Conservation (phyloP, 2,329 filamentous ascomycete genomes). For the Monosporascus sp. region DNA sequence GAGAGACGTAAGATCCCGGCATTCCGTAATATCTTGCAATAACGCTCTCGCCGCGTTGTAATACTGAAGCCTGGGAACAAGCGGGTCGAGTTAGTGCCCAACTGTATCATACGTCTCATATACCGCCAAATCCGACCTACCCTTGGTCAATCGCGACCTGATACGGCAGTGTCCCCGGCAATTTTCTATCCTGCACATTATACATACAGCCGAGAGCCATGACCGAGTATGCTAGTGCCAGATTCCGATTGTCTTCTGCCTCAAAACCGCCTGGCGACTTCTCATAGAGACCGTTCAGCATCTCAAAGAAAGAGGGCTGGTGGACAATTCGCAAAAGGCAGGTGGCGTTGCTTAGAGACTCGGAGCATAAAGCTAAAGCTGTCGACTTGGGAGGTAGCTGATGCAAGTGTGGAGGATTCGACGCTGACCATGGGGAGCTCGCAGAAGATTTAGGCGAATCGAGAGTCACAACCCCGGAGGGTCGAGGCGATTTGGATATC, state of each 20-base stretch:
- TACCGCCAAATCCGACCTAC: conserved; percentile 28
- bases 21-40: conserved; percentile 61
- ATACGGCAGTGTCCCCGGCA: conserved; percentile 19
- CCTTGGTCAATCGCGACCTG: conserved; percentile 47
- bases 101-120: neutral
- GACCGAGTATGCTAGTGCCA: conserved; percentile 54
- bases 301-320: conserved; percentile 63
- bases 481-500: conserved; percentile 44
- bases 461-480: conserved; percentile 49
- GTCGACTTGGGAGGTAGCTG: conserved; percentile 64
- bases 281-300: conserved; percentile 63
- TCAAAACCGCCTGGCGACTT: conserved; percentile 48
- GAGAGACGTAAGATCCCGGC: conserved; percentile 67
- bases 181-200: conserved; percentile 24
- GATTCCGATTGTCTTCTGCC: conserved; percentile 51
- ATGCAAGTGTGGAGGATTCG: conserved; percentile 45
- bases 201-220: conserved; percentile 59
- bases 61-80: conserved; percentile 59
- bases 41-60: conserved; percentile 63
- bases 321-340: conserved; percentile 56
- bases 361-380: conserved; percentile 35
- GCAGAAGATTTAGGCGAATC: conserved; percentile 64
- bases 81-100: conserved; percentile 13
- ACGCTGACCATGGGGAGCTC: conserved; percentile 56
- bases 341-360: conserved; percentile 35